Percentiles rank a stretch among this genome's conserved stretches.
phyloP scores from a whole-genome alignment of 2,329 filamentous ascomycete species.

The Pseudopyrenochaeta lycopersici region DNA sequence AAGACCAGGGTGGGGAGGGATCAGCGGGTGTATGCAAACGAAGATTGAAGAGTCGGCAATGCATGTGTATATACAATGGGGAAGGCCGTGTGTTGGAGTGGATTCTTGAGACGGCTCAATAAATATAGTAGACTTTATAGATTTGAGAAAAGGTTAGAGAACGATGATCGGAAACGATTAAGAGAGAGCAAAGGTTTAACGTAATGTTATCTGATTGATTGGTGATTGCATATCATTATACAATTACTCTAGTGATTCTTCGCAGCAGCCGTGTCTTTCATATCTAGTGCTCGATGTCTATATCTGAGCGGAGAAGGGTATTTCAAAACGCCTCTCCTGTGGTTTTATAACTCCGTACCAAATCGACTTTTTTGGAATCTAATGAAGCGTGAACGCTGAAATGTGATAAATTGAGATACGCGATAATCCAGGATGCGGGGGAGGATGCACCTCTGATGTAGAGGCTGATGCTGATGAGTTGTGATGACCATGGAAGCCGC shows the following conservation, averaged over 20 bases:
- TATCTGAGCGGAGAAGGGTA: constrained; percentile 6
- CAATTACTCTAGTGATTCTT: neutral
- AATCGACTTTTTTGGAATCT: constrained; percentile 2
- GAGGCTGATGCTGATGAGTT: neutral
- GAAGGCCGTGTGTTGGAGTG: too few relatives aligned
- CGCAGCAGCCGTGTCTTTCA: constrained; percentile 9
- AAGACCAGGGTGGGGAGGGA: constrained; percentile 1
- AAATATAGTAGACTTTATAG: too few relatives aligned
- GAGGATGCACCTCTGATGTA: neutral
- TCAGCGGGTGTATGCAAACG: neutral
- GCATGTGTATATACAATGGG: too few relatives aligned
- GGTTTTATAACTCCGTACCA: constrained; percentile 6
- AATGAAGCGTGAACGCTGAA: constrained; percentile 1
- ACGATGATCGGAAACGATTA: too few relatives aligned
- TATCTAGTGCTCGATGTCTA: neutral
- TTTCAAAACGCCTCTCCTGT: constrained; percentile 4
- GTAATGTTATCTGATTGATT: neutral
- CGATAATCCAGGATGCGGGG: neutral
- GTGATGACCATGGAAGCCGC: neutral
- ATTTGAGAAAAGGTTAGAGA: too few relatives aligned
- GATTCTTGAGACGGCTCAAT: too few relatives aligned
- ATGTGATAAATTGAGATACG: neutral
- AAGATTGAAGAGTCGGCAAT: neutral
- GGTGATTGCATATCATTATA: neutral
- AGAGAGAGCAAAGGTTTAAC: too few relatives aligned